Evolutionary conservation across 129 eudicot genomes (phyloP).

Genomic region (Lactuca sativa): DNA sequence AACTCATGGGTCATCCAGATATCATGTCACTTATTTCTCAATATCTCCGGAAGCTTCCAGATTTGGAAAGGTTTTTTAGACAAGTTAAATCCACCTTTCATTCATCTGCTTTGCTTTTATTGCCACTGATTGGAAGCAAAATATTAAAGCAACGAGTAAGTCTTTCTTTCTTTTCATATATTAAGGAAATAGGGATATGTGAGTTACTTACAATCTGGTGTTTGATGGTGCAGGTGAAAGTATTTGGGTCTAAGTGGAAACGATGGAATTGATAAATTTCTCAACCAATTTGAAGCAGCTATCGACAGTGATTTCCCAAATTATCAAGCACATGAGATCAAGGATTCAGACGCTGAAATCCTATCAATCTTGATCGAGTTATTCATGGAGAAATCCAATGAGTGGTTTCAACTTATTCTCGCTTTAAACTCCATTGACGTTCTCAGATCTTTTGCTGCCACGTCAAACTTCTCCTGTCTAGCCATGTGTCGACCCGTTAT

Average conservation of each 20-base stretch:
- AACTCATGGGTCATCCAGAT: slow-evolving; percentile 51
- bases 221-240: slow-evolving; percentile 64
- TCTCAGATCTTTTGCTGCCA: slow-evolving; percentile 77
- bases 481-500: slow-evolving; percentile 72
- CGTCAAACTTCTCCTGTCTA: slow-evolving; percentile 54
- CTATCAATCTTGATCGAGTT: slow-evolving; percentile 76
- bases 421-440: slow-evolving; percentile 77
- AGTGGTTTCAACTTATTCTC: slow-evolving; percentile 78
- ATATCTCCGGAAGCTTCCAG: slow-evolving; percentile 80
- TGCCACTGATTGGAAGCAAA: slow-evolving; percentile 81
- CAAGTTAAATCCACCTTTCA: slow-evolving; percentile 70
- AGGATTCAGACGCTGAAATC: slow-evolving; percentile 73
- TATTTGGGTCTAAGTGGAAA: slow-evolving; percentile 74
- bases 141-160: slow-evolving; percentile 86
- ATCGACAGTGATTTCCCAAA: slow-evolving; percentile 90
- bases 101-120: slow-evolving; percentile 61
- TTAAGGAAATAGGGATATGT: background rate
- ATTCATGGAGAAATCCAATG: slow-evolving; percentile 71
- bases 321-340: slow-evolving; percentile 72
- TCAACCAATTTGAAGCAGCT: slow-evolving; percentile 88
- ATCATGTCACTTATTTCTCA: slow-evolving; percentile 47
- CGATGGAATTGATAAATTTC: slow-evolving; percentile 74
- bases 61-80: slow-evolving; percentile 81
- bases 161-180: slow-evolving; percentile 9
- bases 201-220: slow-evolving; percentile 11